phyloP scores from a whole-genome alignment of 2,329 filamentous ascomycete species.

The Teratosphaeriaceae sp. region DNA sequence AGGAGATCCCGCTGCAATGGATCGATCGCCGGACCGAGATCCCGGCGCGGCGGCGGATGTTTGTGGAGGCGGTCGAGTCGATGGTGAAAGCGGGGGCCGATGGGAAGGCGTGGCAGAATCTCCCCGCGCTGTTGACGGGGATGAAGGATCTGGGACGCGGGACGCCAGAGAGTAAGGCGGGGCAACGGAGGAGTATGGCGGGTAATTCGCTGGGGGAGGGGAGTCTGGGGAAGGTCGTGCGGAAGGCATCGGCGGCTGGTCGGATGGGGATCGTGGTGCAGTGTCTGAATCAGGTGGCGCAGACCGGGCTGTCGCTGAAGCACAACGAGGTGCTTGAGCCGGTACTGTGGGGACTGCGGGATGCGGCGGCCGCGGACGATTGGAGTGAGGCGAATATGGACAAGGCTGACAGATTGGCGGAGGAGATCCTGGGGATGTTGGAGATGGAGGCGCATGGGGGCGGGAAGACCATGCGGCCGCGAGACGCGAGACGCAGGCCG shows the following conservation, averaged over 20 bases:
- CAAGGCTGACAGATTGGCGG: conserved; percentile 33
- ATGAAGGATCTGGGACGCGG: conserved; percentile 17
- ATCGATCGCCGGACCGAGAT: conserved; percentile 27
- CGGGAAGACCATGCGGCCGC: conserved; percentile 12
- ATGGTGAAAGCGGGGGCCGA: conserved; percentile 21
- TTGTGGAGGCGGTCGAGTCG: conserved; percentile 24
- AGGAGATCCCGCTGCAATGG: conserved; percentile 31
- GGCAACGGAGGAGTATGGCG: too few relatives aligned
- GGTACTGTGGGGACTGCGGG: conserved; percentile 31
- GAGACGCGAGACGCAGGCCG: conserved; percentile 30
- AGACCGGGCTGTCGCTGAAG: conserved; percentile 30
- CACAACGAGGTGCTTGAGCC: conserved; percentile 24
- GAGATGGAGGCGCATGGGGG: conserved; percentile 35
- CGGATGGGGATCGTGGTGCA: conserved; percentile 25
- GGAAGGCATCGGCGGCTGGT: conserved; percentile 25
- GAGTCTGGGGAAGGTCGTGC: conserved; percentile 28
- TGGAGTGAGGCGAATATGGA: conserved; percentile 33
- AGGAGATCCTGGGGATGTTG: conserved; percentile 35
- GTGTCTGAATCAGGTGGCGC: conserved; percentile 25
- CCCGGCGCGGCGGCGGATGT: conserved; percentile 21
- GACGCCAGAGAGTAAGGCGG: too few relatives aligned
- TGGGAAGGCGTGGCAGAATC: conserved; percentile 29
- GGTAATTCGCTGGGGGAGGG: too few relatives aligned
- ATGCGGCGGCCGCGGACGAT: conserved; percentile 25
- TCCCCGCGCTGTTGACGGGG: conserved; percentile 28